Percentiles rank a stretch among this genome's conserved stretches.
phyloP scores from a whole-genome alignment of 306 rosid species.

The Lupinus albus region DNA sequence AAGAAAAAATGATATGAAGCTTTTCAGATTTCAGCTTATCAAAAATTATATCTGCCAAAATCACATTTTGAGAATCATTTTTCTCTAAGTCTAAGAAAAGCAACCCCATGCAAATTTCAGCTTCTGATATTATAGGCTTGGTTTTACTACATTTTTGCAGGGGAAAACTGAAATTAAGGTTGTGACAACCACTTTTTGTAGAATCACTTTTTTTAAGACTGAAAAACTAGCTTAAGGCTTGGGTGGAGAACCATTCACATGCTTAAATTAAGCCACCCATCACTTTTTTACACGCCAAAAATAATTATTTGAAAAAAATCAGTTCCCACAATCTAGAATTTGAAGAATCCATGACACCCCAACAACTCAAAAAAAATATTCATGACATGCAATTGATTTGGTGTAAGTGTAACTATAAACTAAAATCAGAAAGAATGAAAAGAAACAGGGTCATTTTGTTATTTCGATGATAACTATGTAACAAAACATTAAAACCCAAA shows the following conservation, averaged over 20 bases:
- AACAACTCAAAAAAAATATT: not conserved
- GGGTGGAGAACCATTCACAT: not conserved
- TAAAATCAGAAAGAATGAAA: too few relatives aligned
- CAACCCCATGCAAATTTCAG: not conserved
- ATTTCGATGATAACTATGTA: not conserved
- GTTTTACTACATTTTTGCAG: too few relatives aligned
- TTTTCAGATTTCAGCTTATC: too few relatives aligned
- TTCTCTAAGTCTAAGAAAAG: not conserved
- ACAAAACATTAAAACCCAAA: not conserved
- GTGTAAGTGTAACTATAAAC: too few relatives aligned
- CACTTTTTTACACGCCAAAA: not conserved
- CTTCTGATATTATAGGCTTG: too few relatives aligned
- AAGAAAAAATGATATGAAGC: too few relatives aligned
- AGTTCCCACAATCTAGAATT: slow-evolving; percentile 5
- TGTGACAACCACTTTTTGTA: too few relatives aligned
- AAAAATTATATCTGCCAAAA: too few relatives aligned
- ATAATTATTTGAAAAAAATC: slow-evolving; percentile 4
- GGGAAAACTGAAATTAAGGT: too few relatives aligned
- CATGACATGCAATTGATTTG: not conserved
- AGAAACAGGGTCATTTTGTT: not conserved
- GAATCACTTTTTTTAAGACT: too few relatives aligned
- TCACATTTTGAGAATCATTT: too few relatives aligned
- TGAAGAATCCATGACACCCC: slow-evolving; percentile 2
- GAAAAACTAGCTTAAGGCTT: not conserved
- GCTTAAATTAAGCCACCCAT: not conserved